Conservation (phyloP, 2,329 filamentous ascomycete genomes). For the Diplodia sapinea region DNA sequence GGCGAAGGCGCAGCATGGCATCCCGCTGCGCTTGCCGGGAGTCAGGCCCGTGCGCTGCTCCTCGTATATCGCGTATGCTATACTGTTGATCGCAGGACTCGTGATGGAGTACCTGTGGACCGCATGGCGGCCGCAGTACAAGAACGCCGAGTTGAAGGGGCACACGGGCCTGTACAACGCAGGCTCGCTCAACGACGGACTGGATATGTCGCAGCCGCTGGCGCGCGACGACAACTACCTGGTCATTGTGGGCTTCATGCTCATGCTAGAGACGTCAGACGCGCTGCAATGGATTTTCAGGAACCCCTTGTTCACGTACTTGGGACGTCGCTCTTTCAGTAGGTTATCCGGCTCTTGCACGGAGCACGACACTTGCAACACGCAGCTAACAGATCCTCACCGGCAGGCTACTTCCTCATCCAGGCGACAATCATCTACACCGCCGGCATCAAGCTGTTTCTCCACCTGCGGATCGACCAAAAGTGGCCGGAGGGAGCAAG, state of each 20-base stretch:
- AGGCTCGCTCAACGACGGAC: conserved; percentile 45
- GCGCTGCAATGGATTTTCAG: conserved; percentile 46
- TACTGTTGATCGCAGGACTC: conserved; percentile 45
- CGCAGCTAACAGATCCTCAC: conserved; percentile 13
- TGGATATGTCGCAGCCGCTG: conserved; percentile 44
- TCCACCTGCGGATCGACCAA: conserved; percentile 35
- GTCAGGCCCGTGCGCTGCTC: conserved; percentile 6
- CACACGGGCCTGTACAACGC: conserved; percentile 52
- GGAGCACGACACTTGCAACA: too few species aligned
- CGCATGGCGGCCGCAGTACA: conserved; percentile 46
- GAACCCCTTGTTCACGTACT: conserved; percentile 44
- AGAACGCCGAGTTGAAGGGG: conserved; percentile 47
- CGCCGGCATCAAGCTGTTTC: conserved; percentile 55
- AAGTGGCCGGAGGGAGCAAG: conserved; percentile 32
- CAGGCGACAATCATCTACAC: conserved; percentile 52
- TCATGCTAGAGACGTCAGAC: conserved; percentile 50
- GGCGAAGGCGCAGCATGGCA: conserved; percentile 33
- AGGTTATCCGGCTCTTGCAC: conserved; percentile 37
- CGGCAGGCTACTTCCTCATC: conserved; percentile 50
- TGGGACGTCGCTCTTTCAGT: conserved; percentile 54
- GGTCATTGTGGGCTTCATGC: conserved; percentile 50
- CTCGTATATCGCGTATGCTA: conserved; percentile 44
- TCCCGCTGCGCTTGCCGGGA: conserved; percentile 31
- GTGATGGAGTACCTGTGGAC: conserved; percentile 53
- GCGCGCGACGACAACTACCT: conserved; percentile 54